Evolutionary conservation across 345 rosid genomes (phyloP).

Genomic region (Eucalyptus tenuipes): DNA sequence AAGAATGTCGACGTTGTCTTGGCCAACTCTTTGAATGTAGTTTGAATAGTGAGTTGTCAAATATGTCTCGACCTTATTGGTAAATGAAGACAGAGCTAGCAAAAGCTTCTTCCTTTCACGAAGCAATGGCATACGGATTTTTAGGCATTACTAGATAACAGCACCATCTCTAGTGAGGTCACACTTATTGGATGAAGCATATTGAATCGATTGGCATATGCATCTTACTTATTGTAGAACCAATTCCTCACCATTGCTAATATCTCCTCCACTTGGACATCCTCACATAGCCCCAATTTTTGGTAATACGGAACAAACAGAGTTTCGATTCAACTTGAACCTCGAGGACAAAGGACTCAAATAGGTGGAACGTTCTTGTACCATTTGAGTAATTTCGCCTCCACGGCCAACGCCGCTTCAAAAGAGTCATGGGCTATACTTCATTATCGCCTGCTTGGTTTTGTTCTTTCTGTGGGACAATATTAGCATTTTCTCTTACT

Average conservation of each 20-base stretch:
- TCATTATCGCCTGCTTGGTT: not conserved
- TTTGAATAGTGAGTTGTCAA: too few species aligned
- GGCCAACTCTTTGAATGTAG: too few species aligned
- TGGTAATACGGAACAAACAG: not conserved
- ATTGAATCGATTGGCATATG: not conserved
- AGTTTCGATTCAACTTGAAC: not conserved
- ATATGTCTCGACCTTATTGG: too few species aligned
- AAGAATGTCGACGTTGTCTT: fast-evolving
- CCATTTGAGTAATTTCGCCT: not conserved
- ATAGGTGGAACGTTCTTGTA: not conserved
- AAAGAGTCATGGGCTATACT: not conserved
- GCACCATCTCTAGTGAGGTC: too few species aligned
- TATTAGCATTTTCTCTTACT: not conserved
- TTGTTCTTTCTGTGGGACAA: not conserved
- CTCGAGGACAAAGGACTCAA: not conserved
- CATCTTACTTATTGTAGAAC: not conserved
- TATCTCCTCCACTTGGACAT: not conserved
- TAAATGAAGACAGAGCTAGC: too few species aligned
- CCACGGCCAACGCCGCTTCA: not conserved
- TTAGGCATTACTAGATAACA: too few species aligned
- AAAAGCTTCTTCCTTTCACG: too few species aligned
- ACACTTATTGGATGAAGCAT: too few species aligned
- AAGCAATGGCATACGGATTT: too few species aligned
- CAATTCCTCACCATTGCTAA: too few species aligned
- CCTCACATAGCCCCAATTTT: not conserved